Evolutionary conservation across 441 rosid species (phyloP).

Genomic region (Daphne laureola): DNA sequence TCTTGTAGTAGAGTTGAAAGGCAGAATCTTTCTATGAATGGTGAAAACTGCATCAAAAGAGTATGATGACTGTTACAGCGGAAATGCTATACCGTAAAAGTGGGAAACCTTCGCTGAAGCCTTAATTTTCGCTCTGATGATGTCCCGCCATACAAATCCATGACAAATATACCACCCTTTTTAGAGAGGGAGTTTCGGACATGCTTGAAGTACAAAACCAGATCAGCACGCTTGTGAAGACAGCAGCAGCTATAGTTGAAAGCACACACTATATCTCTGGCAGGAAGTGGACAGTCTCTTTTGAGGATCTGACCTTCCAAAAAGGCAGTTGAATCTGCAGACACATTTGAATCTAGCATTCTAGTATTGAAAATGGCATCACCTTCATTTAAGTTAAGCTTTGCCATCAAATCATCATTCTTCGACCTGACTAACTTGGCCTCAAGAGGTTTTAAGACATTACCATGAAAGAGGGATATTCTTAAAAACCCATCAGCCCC

Average conservation of each 20-base stretch:
- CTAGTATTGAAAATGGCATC: slow-evolving; percentile 16
- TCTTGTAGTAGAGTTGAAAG: no score
- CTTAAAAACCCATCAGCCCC: slow-evolving; percentile 63
- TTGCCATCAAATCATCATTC: slow-evolving; percentile 36
- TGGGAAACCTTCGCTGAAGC: slow-evolving; percentile 74
- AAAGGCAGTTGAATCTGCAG: slow-evolving; percentile 20
- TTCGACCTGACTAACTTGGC: slow-evolving; percentile 46
- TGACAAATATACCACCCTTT: slow-evolving; percentile 63
- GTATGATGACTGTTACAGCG: slow-evolving; percentile 3
- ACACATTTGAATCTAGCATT: slow-evolving; percentile 20
- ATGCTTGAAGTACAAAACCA: slow-evolving; percentile 69
- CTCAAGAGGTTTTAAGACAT: slow-evolving; percentile 66
- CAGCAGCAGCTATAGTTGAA: slow-evolving; percentile 87
- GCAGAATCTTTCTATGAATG: no score
- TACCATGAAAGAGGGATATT: slow-evolving; percentile 73
- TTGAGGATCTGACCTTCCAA: slow-evolving; percentile 2
- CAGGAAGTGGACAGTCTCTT: slow-evolving; percentile 26
- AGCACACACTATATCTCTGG: slow-evolving; percentile 86
- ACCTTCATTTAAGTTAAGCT: slow-evolving; percentile 29
- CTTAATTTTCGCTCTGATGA: slow-evolving; percentile 68
- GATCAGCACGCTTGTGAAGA: slow-evolving; percentile 63
- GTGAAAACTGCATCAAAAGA: neutral
- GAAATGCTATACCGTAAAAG: slow-evolving; percentile 47
- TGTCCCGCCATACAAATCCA: slow-evolving; percentile 85
- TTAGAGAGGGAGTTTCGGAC: slow-evolving; percentile 49